Conservation (phyloP, 345 rosid species). For the Angophora floribunda region DNA sequence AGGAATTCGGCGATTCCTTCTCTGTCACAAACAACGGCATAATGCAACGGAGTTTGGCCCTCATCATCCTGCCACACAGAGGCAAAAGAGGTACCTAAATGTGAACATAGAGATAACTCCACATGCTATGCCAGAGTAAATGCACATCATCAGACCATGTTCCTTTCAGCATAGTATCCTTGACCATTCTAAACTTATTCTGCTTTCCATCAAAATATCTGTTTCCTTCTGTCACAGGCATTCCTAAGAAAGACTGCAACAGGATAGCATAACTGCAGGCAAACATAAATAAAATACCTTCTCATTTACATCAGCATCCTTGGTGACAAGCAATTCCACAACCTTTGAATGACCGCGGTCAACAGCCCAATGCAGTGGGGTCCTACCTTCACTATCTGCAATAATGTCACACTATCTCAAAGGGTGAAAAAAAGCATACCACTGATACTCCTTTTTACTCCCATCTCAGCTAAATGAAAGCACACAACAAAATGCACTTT, state of each 20-base stretch:
- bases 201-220: not conserved
- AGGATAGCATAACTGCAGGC: not conserved
- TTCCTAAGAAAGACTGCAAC: not conserved
- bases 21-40: slow-evolving; percentile 86
- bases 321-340: slow-evolving; percentile 45
- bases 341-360: slow-evolving; percentile 72
- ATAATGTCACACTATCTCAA: slow-evolving; percentile 2
- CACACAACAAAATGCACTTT: not conserved
- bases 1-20: slow-evolving; percentile 68
- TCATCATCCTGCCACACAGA: slow-evolving; percentile 62
- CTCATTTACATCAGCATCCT: slow-evolving; percentile 67
- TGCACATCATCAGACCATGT: not conserved
- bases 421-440: not conserved
- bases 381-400: slow-evolving; percentile 87
- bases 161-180: not conserved
- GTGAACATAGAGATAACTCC: not conserved
- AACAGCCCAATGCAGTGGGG: slow-evolving; percentile 96
- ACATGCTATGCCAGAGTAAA: not conserved
- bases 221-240: not conserved
- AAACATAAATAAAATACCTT: slow-evolving; percentile 28
- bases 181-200: not conserved
- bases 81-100: not conserved
- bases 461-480: not conserved
- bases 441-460: not conserved
- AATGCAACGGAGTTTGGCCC: slow-evolving; percentile 92